Evolutionary conservation across 1,284 basidiomycete species (phyloP).

Genomic region (Leccinum pseudoinsigne): DNA sequence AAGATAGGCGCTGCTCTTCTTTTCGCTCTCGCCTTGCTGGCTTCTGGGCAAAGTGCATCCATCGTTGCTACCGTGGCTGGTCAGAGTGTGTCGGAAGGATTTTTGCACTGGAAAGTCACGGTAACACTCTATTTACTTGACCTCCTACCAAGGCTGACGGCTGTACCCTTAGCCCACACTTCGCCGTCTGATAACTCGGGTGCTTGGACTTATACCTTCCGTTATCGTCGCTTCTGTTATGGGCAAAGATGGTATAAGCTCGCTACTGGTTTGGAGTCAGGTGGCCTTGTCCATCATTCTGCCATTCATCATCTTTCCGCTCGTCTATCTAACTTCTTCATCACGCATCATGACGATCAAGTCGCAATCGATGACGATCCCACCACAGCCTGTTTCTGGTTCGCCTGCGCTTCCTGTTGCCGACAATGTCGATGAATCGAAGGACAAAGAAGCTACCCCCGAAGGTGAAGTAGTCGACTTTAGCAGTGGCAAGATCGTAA

Average conservation of each 20-base stretch:
- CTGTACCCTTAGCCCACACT: constrained; percentile 59
- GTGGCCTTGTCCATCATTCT: constrained; percentile 87
- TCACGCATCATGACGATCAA: constrained; percentile 68
- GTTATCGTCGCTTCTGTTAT: constrained; percentile 76
- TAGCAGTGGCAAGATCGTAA: constrained; percentile 58
- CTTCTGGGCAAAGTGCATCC: constrained; percentile 90
- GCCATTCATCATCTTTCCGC: constrained; percentile 78
- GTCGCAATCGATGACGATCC: background rate
- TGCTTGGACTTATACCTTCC: constrained; percentile 87
- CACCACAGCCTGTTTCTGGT: background rate
- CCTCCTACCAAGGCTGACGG: constrained; percentile 5
- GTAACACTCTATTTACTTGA: constrained; percentile 44
- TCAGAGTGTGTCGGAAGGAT: constrained; percentile 92
- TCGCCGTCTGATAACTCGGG: constrained; percentile 81
- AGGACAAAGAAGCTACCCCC: constrained; percentile 1
- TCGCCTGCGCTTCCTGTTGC: background rate
- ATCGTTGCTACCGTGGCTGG: constrained; percentile 94
- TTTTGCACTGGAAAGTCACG: constrained; percentile 87
- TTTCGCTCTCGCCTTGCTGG: constrained; percentile 85
- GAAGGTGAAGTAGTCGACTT: constrained; percentile 48
- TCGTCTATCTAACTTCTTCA: constrained; percentile 75
- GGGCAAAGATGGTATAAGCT: constrained; percentile 77
- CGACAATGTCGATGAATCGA: background rate
- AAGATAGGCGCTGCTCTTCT: constrained; percentile 68
- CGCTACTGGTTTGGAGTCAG: constrained; percentile 86